Conservation (phyloP, 164 flowering plant genomes). For the Litsea cubeba region DNA sequence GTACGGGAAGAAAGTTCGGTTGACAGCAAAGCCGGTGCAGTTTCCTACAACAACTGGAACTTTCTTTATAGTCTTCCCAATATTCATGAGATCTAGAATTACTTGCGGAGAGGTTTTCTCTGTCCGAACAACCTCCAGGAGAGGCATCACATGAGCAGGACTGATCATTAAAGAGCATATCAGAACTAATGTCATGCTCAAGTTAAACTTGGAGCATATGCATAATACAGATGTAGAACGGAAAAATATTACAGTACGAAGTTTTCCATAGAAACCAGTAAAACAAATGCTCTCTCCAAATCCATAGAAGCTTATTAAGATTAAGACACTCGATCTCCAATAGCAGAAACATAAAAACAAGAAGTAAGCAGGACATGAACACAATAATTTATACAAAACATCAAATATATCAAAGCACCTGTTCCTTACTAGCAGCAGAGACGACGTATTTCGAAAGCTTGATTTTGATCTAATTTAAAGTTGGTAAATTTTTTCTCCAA, state of each 20-base stretch:
- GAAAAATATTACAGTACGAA: neutral
- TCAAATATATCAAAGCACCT: too few species aligned
- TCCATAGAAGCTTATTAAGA: neutral
- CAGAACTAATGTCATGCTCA: neutral
- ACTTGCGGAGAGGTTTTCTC: conserved; percentile 88
- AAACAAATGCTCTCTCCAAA: conserved; percentile 2
- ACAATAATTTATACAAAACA: too few species aligned
- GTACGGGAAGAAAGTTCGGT: conserved; percentile 91
- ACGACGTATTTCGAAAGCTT: too few species aligned
- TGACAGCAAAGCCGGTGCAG: conserved; percentile 98
- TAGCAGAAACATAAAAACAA: neutral
- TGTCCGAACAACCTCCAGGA: conserved; percentile 85
- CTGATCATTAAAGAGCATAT: conserved; percentile 40
- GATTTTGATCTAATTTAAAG: too few species aligned
- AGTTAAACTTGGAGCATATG: neutral
- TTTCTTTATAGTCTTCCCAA: conserved; percentile 85
- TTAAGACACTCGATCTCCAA: neutral
- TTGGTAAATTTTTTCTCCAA: too few species aligned
- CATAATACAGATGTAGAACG: neutral
- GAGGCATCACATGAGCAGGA: conserved; percentile 98
- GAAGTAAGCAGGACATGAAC: too few species aligned
- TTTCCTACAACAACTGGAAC: conserved; percentile 93
- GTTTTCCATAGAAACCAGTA: neutral
- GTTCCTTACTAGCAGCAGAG: too few species aligned
- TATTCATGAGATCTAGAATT: conserved; percentile 86